phyloP scores from a whole-genome alignment of 2,329 filamentous ascomycete species.

The Diaporthe australafricana region DNA sequence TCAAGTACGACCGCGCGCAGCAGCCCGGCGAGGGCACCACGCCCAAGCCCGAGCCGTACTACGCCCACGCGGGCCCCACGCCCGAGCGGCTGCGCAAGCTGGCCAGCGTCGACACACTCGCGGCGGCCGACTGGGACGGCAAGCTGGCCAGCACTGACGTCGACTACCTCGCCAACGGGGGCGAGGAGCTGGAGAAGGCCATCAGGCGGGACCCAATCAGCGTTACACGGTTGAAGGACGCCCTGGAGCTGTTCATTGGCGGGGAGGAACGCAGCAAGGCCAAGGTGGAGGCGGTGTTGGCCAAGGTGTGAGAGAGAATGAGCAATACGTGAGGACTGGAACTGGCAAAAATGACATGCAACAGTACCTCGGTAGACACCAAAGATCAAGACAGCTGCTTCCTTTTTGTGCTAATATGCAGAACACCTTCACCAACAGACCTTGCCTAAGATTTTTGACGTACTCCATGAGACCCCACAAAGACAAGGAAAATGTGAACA shows the following conservation, averaged over 20 bases:
- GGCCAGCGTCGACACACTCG: conserved; percentile 53
- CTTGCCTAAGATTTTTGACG: background rate
- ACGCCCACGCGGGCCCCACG: conserved; percentile 48
- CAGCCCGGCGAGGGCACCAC: conserved; percentile 51
- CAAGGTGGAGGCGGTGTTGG: conserved; percentile 45
- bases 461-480: background rate
- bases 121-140: conserved; percentile 51
- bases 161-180: conserved; percentile 60
- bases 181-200: conserved; percentile 54
- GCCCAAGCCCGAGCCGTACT: conserved; percentile 54
- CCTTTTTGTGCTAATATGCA: conserved; percentile 1
- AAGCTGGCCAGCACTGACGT: conserved; percentile 52
- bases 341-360: background rate
- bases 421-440: background rate
- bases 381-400: background rate
- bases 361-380: background rate
- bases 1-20: conserved; percentile 50
- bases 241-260: conserved; percentile 53
- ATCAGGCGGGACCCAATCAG: conserved; percentile 53
- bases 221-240: conserved; percentile 51
- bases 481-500: background rate
- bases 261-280: conserved; percentile 45
- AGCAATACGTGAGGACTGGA: background rate
- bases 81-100: conserved; percentile 51
- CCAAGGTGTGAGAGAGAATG: conserved; percentile 21